Evolutionary conservation across 179 eudicot species (phyloP), one percentile per base, ranked within the genome.

Genomic region (Patellifolia procumbens): DNA sequence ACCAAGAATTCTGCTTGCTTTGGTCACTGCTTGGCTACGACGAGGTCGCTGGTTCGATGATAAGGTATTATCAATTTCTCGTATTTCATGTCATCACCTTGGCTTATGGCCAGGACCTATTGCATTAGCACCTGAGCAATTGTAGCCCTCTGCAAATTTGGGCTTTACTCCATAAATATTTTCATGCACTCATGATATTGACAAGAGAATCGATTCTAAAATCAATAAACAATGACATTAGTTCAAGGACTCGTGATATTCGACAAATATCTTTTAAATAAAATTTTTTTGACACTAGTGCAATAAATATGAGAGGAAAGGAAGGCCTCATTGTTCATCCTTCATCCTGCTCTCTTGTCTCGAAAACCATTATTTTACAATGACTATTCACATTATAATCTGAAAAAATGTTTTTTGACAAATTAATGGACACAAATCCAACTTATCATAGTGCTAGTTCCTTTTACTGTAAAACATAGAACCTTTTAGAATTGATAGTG

Each of bases 31-130:
- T 37, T 95, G 99, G 99, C 74, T 95, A 24, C 83, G 99, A 65
- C 86, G 89, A 68, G 97, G 87, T 52, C 97, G 99, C 32, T 95
- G 99, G 99, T 95, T 95, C 65, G 99, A 95, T 81, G 97, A 90
- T 81, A 64, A 95, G 97, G 99, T 95, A 92, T 32, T 73, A 26
- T 29, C 24, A 2, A 31, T 51, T 51, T 24, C 19, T 0, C 16
- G 13, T 42, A 22, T 7, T 59, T 32, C 28, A 76, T 32, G 16
- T 19, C n/a, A 70, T 51, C 16, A 69, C 49, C 22, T 31, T 49
- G 7, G 22, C 56, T 29, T n/a, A 11, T 24, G 17, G 71, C 28
- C 17, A 12, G n/a, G n/a, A 43, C 8, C 52, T 42, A 15, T 26
- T 46, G 1, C 55, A 45, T 24, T 13, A 7, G 48, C 7, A n/a